Conservation (phyloP, 2,329 filamentous ascomycete genomes). For the Apiospora sp. region DNA sequence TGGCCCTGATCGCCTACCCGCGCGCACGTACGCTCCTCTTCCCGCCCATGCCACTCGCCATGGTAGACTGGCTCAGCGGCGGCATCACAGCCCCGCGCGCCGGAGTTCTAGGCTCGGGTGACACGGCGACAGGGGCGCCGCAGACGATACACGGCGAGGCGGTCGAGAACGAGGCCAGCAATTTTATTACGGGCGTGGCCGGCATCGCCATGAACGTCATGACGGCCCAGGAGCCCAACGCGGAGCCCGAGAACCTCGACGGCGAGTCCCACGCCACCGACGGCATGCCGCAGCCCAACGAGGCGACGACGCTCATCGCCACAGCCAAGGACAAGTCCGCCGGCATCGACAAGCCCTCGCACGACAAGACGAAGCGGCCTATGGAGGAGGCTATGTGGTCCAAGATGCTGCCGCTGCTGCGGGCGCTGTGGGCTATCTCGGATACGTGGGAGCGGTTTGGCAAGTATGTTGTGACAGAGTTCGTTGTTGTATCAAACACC, state of each 20-base stretch:
- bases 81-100: constrained; percentile 80
- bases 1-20: constrained; percentile 73
- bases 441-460: constrained; percentile 61
- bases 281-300: constrained; percentile 45
- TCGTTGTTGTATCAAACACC: no score
- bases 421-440: constrained; percentile 53
- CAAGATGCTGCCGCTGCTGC: constrained; percentile 78
- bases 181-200: constrained; percentile 78
- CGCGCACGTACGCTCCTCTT: constrained; percentile 72
- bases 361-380: constrained; percentile 81
- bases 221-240: constrained; percentile 73
- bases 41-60: constrained; percentile 77
- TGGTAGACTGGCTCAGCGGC: constrained; percentile 74
- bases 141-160: constrained; percentile 86
- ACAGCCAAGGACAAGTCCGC: constrained; percentile 51
- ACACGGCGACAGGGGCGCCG: constrained; percentile 81
- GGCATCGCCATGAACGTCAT: constrained; percentile 77
- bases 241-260: constrained; percentile 29
- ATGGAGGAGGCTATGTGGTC: constrained; percentile 81
- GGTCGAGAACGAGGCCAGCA: constrained; percentile 82
- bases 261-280: constrained; percentile 25
- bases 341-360: constrained; percentile 56
- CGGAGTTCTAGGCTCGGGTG: constrained; percentile 77
- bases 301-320: constrained; percentile 46
- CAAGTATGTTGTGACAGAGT: constrained; percentile 46